Evolutionary conservation across 352 stramenopile species (phyloP), one percentile per base, ranked within the genome.

Genomic region (Phytopythium litorale): DNA sequence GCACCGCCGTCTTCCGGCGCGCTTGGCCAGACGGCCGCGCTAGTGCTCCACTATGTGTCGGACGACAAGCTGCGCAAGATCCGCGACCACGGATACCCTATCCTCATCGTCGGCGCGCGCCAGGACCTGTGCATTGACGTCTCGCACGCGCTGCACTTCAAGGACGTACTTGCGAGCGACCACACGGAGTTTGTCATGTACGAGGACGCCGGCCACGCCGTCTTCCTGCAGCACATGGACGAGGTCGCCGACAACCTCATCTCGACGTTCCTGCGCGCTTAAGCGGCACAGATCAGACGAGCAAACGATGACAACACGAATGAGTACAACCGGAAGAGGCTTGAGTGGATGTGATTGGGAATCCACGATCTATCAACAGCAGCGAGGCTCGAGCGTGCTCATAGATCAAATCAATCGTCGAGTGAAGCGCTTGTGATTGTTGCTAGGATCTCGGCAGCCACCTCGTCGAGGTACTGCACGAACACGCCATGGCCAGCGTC

Each of bases 141-240:
- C 13, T 67, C 63, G 11, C 65, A 82, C 56, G 61, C 61, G n/a
- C 59, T 79, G 23, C 71, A 73, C 37, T 74, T 78, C 46, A 45
- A 70, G n/a, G 37, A 75, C 33, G 40, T 65, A 8, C 65, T 85
- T 28, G 56, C 53, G 2, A 76, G 57, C n/a, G 66, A 79, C 32
- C 70, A 81, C 56, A 79, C 76, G 5, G 58, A 71, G 15, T 70
- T 71, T 11, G 54, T 79, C 51, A 54, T 87, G 23, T 82, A 79
- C 37, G 64, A 80, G 5, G 64, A 76, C 52, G 68, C 72, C 0
- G 77, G 77, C 3, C 77, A 87, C 60, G 75, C 54, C 28, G 66
- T 79, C 46, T 70, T 77, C 50, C 32, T 80, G 7, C 75, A 87
- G 62, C 68, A 78, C 58, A 63, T 78, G 19, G 68, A 81, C 30